Conservation (phyloP, 1,284 basidiomycete genomes). For the Naganishia albida region DNA sequence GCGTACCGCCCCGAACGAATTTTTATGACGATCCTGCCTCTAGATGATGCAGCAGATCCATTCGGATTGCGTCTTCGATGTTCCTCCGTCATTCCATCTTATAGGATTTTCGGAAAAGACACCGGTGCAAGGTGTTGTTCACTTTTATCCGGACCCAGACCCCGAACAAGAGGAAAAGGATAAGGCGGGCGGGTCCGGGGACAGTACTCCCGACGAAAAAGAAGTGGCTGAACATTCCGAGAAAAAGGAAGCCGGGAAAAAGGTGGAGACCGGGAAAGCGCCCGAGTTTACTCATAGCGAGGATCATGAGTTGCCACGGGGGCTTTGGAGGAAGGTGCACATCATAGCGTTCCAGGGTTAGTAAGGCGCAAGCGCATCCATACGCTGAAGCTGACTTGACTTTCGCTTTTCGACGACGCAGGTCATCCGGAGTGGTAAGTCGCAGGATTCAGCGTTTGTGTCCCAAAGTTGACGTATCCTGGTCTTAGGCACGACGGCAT, state of each 20-base stretch:
- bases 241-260: constrained; percentile 29
- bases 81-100: constrained; percentile 38
- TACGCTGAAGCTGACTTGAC: not conserved
- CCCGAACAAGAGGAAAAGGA: constrained; percentile 18
- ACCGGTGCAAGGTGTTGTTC: constrained; percentile 38
- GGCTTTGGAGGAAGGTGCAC: constrained; percentile 38
- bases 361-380: not conserved
- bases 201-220: constrained; percentile 16
- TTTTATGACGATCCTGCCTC: not conserved
- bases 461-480: not conserved
- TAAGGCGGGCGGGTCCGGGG: constrained; percentile 8
- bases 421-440: constrained; percentile 40
- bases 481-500: constrained; percentile 34
- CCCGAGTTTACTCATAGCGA: constrained; percentile 39
- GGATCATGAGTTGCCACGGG: constrained; percentile 33
- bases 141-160: constrained; percentile 35
- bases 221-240: constrained; percentile 6
- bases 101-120: constrained; percentile 38
- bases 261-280: constrained; percentile 15
- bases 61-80: constrained; percentile 36
- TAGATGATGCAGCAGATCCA: constrained; percentile 43
- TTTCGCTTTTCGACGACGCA: not conserved
- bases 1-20: not conserved
- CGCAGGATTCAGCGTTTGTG: not conserved
- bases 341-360: constrained; percentile 39